Evolutionary conservation across 2,329 filamentous ascomycete species (phyloP).

Genomic region (Penicillium sp.): DNA sequence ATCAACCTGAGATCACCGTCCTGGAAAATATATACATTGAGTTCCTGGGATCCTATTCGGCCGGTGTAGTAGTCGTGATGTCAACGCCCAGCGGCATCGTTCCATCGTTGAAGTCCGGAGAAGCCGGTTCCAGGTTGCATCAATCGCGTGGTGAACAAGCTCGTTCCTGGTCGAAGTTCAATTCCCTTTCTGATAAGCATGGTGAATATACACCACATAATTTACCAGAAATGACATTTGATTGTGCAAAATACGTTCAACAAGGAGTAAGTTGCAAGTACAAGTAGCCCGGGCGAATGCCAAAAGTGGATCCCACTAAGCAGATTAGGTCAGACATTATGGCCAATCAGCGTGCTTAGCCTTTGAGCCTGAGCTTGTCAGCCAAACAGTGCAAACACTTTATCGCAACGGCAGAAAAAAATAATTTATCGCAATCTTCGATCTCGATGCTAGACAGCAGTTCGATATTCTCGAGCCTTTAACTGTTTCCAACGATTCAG

Average conservation of each 20-base stretch:
- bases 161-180: not conserved
- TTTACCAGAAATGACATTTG: not conserved
- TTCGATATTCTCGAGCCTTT: slow-evolving; percentile 3
- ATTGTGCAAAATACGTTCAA: no score
- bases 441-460: slow-evolving; percentile 7
- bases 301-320: not conserved
- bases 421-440: slow-evolving; percentile 27
- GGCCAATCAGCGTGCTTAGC: not conserved
- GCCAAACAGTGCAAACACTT: slow-evolving; percentile 26
- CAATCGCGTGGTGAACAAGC: not conserved
- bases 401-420: slow-evolving; percentile 26
- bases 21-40: not conserved
- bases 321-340: not conserved
- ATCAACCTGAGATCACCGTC: not conserved
- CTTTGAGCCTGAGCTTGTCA: not conserved
- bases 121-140: slow-evolving; percentile 15
- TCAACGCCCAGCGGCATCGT: slow-evolving; percentile 13
- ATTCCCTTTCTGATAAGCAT: no score
- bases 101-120: not conserved
- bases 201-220: not conserved
- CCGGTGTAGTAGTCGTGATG: slow-evolving; percentile 18
- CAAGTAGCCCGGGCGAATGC: no score
- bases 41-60: slow-evolving; percentile 6
- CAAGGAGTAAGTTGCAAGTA: no score
- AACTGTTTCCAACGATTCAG: not conserved